Evolutionary conservation across 768 basidiomycete genomes (phyloP).

Genomic region (Leucocoprinus sp.): DNA sequence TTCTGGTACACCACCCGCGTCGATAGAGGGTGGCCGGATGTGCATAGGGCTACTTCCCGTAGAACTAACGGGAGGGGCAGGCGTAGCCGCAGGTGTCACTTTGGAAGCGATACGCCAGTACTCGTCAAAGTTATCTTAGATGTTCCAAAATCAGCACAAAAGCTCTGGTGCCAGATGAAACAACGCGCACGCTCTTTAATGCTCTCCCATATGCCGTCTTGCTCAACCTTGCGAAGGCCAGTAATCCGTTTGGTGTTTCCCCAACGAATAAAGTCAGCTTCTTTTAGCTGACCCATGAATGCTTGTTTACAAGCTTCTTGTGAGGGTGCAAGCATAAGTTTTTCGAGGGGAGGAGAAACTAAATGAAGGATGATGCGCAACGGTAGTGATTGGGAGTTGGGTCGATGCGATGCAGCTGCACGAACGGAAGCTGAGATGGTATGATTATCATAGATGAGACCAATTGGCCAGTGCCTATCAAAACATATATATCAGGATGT

Average conservation of each 20-base stretch:
- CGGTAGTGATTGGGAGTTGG: constrained; percentile 36
- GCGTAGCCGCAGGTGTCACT: constrained; percentile 77
- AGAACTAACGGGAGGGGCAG: constrained; percentile 50
- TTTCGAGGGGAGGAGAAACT: constrained; percentile 79
- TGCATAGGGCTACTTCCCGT: constrained; percentile 56
- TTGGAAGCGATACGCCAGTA: constrained; percentile 94
- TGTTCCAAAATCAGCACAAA: constrained; percentile 3
- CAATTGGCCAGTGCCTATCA: constrained; percentile 97
- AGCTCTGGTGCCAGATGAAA: constrained; percentile 6
- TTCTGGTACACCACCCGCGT: constrained; percentile 46
- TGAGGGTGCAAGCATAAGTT: constrained; percentile 71
- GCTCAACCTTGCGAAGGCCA: constrained; percentile 79
- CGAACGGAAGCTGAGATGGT: constrained; percentile 55
- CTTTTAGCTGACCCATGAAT: constrained; percentile 94
- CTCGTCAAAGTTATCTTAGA: constrained; percentile 87
- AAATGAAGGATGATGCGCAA: constrained; percentile 82
- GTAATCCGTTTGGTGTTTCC: constrained; percentile 94
- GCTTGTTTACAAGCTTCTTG: constrained; percentile 86
- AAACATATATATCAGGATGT: constrained; percentile 3
- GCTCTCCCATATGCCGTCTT: constrained; percentile 96
- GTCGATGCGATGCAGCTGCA: constrained; percentile 30
- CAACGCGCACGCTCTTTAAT: constrained; percentile 80
- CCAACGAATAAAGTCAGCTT: constrained; percentile 96
- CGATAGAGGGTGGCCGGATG: constrained; percentile 54
- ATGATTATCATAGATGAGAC: constrained; percentile 86